These are phyloP conservation scores for Pseudomicrostroma phylloplanum DNA, from an alignment of 1,284 basidiomycete genomes.

Conservation along the genomic window DNA sequence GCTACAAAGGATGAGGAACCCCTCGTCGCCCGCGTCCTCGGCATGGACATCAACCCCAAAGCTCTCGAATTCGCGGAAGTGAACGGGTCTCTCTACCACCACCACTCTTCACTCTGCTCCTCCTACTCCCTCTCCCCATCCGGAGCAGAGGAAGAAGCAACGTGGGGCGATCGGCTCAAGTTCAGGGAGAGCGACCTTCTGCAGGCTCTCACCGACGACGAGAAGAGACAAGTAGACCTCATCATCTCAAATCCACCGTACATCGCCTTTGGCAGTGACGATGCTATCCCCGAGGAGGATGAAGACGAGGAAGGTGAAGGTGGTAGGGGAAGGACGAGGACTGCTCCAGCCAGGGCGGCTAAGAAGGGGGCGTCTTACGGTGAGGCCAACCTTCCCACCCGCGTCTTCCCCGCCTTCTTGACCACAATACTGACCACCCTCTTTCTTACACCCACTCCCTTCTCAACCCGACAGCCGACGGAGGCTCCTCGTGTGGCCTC, in stretches of 20 bases:
- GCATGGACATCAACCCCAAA: neutral
- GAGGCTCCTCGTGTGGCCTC: neutral
- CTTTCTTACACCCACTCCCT: too few relatives aligned
- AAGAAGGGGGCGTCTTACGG: neutral
- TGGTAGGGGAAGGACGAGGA: too few relatives aligned
- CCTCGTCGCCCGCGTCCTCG: neutral
- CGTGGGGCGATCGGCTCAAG: neutral
- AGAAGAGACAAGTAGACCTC: neutral
- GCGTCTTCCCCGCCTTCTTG: too few relatives aligned
- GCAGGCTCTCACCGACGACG: neutral
- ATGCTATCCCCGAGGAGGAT: neutral
- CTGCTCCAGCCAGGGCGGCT: too few relatives aligned
- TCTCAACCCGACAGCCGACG: neutral
- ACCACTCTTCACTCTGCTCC: neutral
- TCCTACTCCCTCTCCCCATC: neutral
- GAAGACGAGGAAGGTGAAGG: too few relatives aligned
- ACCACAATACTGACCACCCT: too few relatives aligned
- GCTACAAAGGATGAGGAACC: neutral
- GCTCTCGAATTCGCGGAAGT: neutral
- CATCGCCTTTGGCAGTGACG: neutral
- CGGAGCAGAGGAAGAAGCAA: neutral
- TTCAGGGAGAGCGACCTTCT: neutral
- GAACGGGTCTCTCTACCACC: neutral
- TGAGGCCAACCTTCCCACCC: too few relatives aligned
- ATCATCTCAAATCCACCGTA: constrained; percentile 3